These are phyloP conservation scores for Candida berthetii DNA, from an alignment of 805 yeast species.

Conservation along the genomic window DNA sequence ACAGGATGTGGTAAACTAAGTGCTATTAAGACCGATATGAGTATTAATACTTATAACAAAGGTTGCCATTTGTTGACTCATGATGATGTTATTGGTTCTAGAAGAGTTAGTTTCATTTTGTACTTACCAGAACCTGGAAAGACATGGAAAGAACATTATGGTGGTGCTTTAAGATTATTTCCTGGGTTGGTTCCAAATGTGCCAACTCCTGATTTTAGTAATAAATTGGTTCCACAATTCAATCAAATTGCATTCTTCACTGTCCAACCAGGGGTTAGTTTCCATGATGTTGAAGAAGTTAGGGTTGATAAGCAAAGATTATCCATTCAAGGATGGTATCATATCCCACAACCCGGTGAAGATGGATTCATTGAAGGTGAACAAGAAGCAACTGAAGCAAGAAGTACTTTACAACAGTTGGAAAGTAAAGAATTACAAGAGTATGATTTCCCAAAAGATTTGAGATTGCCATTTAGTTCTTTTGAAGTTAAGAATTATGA, in stretches of 20 bases:
- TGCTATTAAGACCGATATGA: constrained; percentile 89
- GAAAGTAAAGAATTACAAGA: constrained; percentile 74
- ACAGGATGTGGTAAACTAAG: constrained; percentile 87
- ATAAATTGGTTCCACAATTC: constrained; percentile 82
- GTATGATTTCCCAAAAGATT: constrained; percentile 73
- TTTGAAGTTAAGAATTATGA: constrained; percentile 30
- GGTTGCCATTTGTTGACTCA: constrained; percentile 94
- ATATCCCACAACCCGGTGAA: constrained; percentile 92
- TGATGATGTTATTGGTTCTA: constrained; percentile 95
- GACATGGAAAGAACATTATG: constrained; percentile 85
- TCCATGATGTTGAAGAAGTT: constrained; percentile 98
- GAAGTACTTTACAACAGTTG: constrained; percentile 71
- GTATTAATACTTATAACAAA: constrained; percentile 83
- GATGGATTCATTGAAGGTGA: constrained; percentile 79
- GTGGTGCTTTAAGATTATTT: constrained; percentile 85
- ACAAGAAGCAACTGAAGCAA: constrained; percentile 69
- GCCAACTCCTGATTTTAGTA: constrained; percentile 70
- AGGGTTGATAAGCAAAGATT: constrained; percentile 84
- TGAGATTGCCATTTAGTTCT: constrained; percentile 34
- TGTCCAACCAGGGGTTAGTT: constrained; percentile 93
- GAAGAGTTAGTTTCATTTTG: constrained; percentile 88
- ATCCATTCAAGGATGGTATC: constrained; percentile 98
- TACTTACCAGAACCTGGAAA: constrained; percentile 91
- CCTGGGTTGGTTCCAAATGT: constrained; percentile 86
- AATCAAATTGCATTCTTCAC: constrained; percentile 94